Conservation (phyloP, 1,139 yeast genomes). For the Diutina siamensis region DNA sequence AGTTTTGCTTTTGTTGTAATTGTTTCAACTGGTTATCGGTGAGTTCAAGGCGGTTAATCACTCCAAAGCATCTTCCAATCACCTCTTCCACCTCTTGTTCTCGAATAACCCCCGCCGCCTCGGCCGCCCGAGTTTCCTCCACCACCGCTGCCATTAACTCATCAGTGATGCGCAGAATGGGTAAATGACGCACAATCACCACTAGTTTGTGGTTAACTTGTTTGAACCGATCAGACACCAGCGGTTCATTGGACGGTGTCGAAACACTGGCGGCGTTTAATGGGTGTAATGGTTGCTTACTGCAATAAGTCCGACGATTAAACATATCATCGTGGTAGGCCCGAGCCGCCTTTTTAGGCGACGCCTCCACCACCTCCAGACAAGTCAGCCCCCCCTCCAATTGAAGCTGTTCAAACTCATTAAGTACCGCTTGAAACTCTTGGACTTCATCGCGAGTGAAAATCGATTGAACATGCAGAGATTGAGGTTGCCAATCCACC, state of each 20-base stretch:
- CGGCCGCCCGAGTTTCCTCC: slow-evolving; percentile 18
- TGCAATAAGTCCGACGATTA: not conserved
- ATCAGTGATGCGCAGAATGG: slow-evolving; percentile 26
- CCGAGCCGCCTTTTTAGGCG: not conserved
- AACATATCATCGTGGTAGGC: not conserved
- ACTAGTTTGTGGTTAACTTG: slow-evolving; percentile 29
- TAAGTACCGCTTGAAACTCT: slow-evolving; percentile 18
- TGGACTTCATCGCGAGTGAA: slow-evolving; percentile 21
- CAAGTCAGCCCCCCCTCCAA: slow-evolving; percentile 13
- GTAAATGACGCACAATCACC: slow-evolving; percentile 23
- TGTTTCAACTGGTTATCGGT: slow-evolving; percentile 23
- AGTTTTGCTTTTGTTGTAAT: slow-evolving; percentile 17
- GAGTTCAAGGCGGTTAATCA: slow-evolving; percentile 20
- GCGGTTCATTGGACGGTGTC: slow-evolving; percentile 9
- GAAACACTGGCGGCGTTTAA: not conserved
- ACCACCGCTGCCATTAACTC: slow-evolving; percentile 18
- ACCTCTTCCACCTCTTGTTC: slow-evolving; percentile 15
- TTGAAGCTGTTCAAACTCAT: slow-evolving; percentile 20
- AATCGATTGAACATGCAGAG: slow-evolving; percentile 12
- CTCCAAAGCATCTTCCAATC: slow-evolving; percentile 18
- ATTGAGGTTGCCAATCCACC: slow-evolving; percentile 14
- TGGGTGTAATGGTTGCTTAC: not conserved
- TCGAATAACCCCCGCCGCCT: slow-evolving; percentile 18
- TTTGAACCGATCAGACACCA: slow-evolving; percentile 14
- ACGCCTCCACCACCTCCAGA: not conserved